Conservation (phyloP, 495 filamentous ascomycete species). For the Xylona heveae region DNA sequence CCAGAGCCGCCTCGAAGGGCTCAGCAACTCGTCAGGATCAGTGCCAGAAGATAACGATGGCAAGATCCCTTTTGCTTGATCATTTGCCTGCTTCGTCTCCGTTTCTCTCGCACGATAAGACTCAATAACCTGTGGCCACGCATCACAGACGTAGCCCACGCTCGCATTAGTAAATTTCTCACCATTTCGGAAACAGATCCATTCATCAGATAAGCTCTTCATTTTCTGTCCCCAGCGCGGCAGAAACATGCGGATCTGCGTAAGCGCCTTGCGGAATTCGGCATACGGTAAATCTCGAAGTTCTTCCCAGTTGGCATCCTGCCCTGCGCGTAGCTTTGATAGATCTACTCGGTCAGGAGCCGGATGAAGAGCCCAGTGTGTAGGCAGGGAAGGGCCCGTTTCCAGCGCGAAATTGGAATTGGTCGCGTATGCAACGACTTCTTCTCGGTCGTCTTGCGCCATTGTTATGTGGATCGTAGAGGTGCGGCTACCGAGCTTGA, state of each 20-base stretch:
- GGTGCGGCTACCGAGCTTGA: conserved; percentile 49
- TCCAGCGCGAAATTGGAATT: conserved; percentile 37
- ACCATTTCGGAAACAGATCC: conserved; percentile 30
- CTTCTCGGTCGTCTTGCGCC: conserved; percentile 29
- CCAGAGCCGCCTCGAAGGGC: too few relatives aligned
- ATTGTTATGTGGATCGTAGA: conserved; percentile 52
- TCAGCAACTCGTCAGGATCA: too few relatives aligned
- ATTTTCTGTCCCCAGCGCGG: conserved; percentile 24
- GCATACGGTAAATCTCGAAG: conserved; percentile 17
- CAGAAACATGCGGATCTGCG: conserved; percentile 31
- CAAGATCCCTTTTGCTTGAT: too few relatives aligned
- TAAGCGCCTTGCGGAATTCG: conserved; percentile 28
- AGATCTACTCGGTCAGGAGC: conserved; percentile 23
- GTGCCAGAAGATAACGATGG: too few relatives aligned
- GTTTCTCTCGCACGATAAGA: too few relatives aligned
- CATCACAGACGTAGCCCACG: conserved; percentile 17
- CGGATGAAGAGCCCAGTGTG: conserved; percentile 27
- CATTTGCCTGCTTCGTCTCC: too few relatives aligned
- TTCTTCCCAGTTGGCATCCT: conserved; percentile 23
- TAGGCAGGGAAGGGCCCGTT: conserved; percentile 30
- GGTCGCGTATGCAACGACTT: conserved; percentile 49
- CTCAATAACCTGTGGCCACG: conserved; percentile 20
- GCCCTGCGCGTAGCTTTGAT: conserved; percentile 14
- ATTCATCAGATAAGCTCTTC: conserved; percentile 35
- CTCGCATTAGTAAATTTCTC: conserved; percentile 17